Evolutionary conservation across 306 rosid species (phyloP).

Genomic region (Quercus mongolica): DNA sequence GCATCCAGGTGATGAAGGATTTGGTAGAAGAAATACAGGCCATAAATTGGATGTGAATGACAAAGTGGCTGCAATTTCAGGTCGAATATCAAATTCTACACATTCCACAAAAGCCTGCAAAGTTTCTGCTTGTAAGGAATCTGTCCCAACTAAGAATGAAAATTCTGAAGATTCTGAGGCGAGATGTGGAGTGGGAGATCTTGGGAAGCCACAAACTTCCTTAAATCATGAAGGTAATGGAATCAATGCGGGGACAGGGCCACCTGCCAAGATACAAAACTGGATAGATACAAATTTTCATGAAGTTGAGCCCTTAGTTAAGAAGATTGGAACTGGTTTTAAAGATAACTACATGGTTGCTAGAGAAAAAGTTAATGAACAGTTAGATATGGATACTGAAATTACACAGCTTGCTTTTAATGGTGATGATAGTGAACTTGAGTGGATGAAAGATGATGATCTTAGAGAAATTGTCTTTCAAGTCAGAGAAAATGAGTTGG

Average conservation of each 20-base stretch:
- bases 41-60: conserved; percentile 23
- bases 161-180: conserved; percentile 19
- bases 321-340: conserved; percentile 78
- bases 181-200: conserved; percentile 21
- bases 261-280: conserved; percentile 42
- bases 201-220: conserved; percentile 34
- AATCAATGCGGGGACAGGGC: conserved; percentile 16
- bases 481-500: conserved; percentile 82
- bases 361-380: conserved; percentile 50
- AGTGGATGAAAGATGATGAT: conserved; percentile 80
- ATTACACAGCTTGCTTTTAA: conserved; percentile 34
- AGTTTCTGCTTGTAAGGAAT: conserved; percentile 37
- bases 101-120: conserved; percentile 26
- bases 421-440: conserved; percentile 66
- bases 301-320: conserved; percentile 73
- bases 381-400: conserved; percentile 33
- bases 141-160: conserved; percentile 26
- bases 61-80: conserved; percentile 19
- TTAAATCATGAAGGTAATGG: conserved; percentile 37
- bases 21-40: conserved; percentile 12
- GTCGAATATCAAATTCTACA: conserved; percentile 35
- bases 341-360: conserved; percentile 73
- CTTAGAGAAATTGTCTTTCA: conserved; percentile 84
- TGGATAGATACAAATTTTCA: conserved; percentile 75
- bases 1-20: conserved; percentile 33